Percentiles rank a stretch among this genome's conserved stretches.
phyloP scores from a whole-genome alignment of 2,329 filamentous ascomycete genomes.

The Xylaria arbuscula region DNA sequence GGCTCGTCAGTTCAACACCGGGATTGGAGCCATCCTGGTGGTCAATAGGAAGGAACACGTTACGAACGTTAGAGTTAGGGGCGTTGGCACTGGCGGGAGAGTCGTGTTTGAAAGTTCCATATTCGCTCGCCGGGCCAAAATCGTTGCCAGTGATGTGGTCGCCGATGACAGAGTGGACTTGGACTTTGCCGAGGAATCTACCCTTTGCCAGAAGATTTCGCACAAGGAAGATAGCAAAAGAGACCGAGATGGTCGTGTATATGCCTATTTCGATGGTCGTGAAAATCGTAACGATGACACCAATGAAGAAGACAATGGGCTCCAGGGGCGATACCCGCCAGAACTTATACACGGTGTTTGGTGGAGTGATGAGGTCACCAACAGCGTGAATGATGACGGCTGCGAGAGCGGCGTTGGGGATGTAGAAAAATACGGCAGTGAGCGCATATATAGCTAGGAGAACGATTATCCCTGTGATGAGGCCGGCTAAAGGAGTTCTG shows the following conservation, averaged over 20 bases:
- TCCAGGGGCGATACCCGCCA: conserved; percentile 94
- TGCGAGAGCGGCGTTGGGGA: conserved; percentile 81
- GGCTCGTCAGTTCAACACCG: conserved; percentile 78
- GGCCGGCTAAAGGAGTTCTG: conserved; percentile 87
- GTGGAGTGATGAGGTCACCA: conserved; percentile 88
- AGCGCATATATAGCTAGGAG: conserved; percentile 90
- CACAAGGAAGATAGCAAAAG: conserved; percentile 82
- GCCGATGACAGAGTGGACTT: conserved; percentile 84
- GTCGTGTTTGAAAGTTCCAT: conserved; percentile 65
- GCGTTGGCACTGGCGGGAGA: conserved; percentile 37
- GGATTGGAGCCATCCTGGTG: conserved; percentile 94
- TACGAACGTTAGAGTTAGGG: conserved; percentile 60
- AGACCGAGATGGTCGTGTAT: conserved; percentile 84
- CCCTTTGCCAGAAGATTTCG: conserved; percentile 85
- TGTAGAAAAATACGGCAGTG: conserved; percentile 91
- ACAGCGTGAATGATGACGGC: conserved; percentile 97
- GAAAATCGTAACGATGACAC: conserved; percentile 91
- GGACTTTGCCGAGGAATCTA: conserved; percentile 83
- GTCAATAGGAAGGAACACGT: conserved; percentile 87
- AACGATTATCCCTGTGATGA: conserved; percentile 87
- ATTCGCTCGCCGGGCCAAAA: conserved; percentile 61
- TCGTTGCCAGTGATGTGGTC: conserved; percentile 78
- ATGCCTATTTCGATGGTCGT: conserved; percentile 90
- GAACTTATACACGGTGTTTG: conserved; percentile 93
- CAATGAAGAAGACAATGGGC: conserved; percentile 90